Evolutionary conservation across 805 yeast genomes (phyloP).

Genomic region (Priceomyces medius): DNA sequence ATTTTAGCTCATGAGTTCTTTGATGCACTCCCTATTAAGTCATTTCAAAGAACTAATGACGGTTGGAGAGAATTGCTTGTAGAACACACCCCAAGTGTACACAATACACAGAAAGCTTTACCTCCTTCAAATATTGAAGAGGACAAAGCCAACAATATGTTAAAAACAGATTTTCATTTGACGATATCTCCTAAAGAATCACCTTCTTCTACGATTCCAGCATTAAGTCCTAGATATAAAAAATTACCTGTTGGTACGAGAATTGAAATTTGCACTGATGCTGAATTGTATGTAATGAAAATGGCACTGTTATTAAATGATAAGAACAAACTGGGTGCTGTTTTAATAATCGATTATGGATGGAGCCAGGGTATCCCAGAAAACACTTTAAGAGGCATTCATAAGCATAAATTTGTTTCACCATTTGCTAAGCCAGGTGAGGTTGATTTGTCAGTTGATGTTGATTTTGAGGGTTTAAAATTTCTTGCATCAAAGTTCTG

Average conservation of each 20-base stretch:
- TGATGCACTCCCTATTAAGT: conserved; percentile 80
- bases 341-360: conserved; percentile 78
- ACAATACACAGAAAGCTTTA: conserved; percentile 31
- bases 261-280: conserved; percentile 74
- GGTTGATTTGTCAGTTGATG: conserved; percentile 81
- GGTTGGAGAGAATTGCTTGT: conserved; percentile 84
- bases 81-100: conserved; percentile 46
- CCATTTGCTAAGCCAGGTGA: conserved; percentile 77
- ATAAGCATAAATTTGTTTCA: conserved; percentile 66
- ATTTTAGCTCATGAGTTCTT: conserved; percentile 83
- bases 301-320: conserved; percentile 49
- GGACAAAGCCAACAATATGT: conserved; percentile 5
- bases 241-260: conserved; percentile 55
- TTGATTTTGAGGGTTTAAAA: conserved; percentile 66
- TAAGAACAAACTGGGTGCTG: conserved; percentile 53
- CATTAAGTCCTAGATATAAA: conserved; percentile 47
- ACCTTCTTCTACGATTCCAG: conserved; percentile 59
- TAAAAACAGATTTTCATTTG: conserved; percentile 49
- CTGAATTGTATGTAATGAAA: conserved; percentile 55
- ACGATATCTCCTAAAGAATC: conserved; percentile 60
- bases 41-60: conserved; percentile 56
- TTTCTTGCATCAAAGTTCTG: conserved; percentile 12
- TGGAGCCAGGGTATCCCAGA: conserved; percentile 60
- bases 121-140: conserved; percentile 16
- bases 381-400: conserved; percentile 73